phyloP scores from a whole-genome alignment of 345 rosid genomes.

The Balakata baccata region DNA sequence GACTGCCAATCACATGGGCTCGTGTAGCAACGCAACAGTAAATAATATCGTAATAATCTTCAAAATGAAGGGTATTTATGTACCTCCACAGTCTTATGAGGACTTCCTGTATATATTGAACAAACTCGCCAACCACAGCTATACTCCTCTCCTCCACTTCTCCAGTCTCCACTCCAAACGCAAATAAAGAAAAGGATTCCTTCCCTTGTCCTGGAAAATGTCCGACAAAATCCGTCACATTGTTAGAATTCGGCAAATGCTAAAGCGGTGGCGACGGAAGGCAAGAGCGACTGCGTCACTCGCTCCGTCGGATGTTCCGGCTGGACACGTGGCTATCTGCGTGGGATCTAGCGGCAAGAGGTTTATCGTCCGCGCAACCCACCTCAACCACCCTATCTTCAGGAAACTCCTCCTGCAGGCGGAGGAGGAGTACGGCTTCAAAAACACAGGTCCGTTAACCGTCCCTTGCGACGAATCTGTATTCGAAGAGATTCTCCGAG shows the following conservation, averaged over 20 bases:
- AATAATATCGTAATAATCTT: conserved; percentile 19
- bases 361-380: conserved; percentile 66
- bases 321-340: conserved; percentile 77
- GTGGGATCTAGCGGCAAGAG: conserved; percentile 56
- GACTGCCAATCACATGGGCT: conserved; percentile 10
- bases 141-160: background rate
- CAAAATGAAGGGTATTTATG: conserved; percentile 10
- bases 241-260: conserved; percentile 75
- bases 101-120: background rate
- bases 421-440: conserved; percentile 89
- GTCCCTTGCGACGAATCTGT: conserved; percentile 79
- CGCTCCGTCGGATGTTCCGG: conserved; percentile 63
- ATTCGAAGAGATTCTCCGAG: conserved; percentile 66
- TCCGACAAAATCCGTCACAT: conserved; percentile 63
- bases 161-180: background rate
- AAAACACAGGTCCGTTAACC: conserved; percentile 56
- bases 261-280: conserved; percentile 69
- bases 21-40: background rate
- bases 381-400: conserved; percentile 85
- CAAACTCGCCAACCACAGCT: background rate
- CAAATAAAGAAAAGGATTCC: too few species aligned
- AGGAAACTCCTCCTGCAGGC: conserved; percentile 54
- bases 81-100: background rate
- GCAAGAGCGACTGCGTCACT: conserved; percentile 41
- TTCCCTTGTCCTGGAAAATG: conserved; percentile 21